Base-by-base conservation (phyloP, 1,284 basidiomycete genomes). In the Apiotrichum montevideense region DNA sequence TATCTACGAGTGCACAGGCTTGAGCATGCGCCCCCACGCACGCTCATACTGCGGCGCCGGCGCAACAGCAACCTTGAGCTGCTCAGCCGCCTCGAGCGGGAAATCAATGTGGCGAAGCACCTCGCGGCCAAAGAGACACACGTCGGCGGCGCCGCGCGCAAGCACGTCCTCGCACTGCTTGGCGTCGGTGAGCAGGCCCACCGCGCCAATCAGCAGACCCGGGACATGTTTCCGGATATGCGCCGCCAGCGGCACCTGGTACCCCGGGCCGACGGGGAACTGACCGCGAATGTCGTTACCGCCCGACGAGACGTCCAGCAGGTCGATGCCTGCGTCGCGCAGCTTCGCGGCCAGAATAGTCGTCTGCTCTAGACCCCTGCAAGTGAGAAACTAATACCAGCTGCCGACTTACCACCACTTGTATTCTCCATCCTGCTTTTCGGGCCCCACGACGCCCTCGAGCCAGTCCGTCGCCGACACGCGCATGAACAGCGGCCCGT, bases 391-490 rank as follows among this genome's bases (percentile, higher is more conserved):
- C 21, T 21, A 21, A 21, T 21, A 21, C 21, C 21, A 21, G 21
- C 21, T 21, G 21, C 21, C 21, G 1, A 68, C 70, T 61, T 49
- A 74, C 75, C 75, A 77, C 70, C 70, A 77, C 10, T 60, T 59
- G 55, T 61, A 76, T 51, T 72, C 73, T 33, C 32, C 47, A n/a
- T 29, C 37, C 32, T 82, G 75, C 32, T 79, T 78, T 59, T 75
- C 75, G 14, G 68, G 63, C 0, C 83, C 70, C 21, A 61, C 54
- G 21, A 55, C 55, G 6, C 63, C 82, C 57, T 85, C 84, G n/a
- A 84, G 83, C 87, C 87, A 90, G 63, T 92, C 88, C 3, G 80
- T 81, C 8, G 86, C 88, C 62, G 84, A 85, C 57, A 91, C 79
- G 52, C 88, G 81, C 52, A 86, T 82, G 72, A 90, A 88, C 6